phyloP scores from a whole-genome alignment of 2,329 filamentous ascomycete species.

The Plenodomus biglobosus region DNA sequence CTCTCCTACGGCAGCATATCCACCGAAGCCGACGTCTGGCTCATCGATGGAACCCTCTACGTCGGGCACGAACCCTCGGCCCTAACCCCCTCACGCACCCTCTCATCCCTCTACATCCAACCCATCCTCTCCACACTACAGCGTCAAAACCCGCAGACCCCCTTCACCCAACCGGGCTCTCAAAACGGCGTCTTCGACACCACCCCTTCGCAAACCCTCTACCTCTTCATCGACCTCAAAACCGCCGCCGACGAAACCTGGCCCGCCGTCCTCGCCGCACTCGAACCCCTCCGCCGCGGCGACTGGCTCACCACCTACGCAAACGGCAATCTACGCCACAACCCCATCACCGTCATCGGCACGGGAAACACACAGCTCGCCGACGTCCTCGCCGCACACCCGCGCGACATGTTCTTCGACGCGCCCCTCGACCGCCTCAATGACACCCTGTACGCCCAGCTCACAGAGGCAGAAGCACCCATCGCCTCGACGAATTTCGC shows the following conservation, averaged over 20 bases:
- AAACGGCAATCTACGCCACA: conserved; percentile 48
- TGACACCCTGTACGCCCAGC: conserved; percentile 45
- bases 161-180: conserved; percentile 51
- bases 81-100: conserved; percentile 55
- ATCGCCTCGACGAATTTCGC: conserved; percentile 58
- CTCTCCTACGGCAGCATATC: conserved; percentile 60
- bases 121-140: conserved; percentile 60
- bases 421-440: conserved; percentile 54
- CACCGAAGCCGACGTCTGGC: conserved; percentile 64
- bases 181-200: conserved; percentile 65
- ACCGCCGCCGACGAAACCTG: conserved; percentile 59
- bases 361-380: conserved; percentile 54
- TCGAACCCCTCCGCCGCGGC: conserved; percentile 58
- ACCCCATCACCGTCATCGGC: conserved; percentile 63
- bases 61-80: conserved; percentile 59
- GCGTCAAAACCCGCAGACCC: conserved; percentile 57
- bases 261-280: conserved; percentile 57
- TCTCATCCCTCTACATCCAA: conserved; percentile 61
- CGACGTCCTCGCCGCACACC: conserved; percentile 47
- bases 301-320: conserved; percentile 58
- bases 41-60: conserved; percentile 58
- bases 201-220: conserved; percentile 59
- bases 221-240: conserved; percentile 67
- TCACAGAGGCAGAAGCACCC: conserved; percentile 54
- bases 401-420: conserved; percentile 61